Base-by-base conservation (phyloP, 192 early-diverging fungal species). In the Gamsiella multidivaricata region DNA sequence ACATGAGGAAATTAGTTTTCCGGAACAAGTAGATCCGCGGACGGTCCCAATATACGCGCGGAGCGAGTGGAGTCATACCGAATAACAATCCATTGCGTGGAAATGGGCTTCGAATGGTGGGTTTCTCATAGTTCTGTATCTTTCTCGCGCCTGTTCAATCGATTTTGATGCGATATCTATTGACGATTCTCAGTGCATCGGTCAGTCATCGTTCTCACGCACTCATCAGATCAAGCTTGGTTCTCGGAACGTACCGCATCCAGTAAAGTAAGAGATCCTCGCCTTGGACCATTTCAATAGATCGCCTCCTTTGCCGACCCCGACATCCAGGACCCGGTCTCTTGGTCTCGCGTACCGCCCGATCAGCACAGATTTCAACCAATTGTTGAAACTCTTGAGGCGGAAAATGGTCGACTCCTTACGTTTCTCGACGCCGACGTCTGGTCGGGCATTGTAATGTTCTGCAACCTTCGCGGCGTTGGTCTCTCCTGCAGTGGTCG, bases 271-370 rank as follows among this genome's bases (percentile, higher is more conserved):
- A 56, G 75, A 73, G 37, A 97, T 95, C 15, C 79, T 57, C 5
- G 93, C 92, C 61, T 91, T 89, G 31, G 78, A 79, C 91, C 90
- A 92, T 65, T 95, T 95, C 29, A 87, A 79, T 58, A 96, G 60
- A 83, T 96, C 94, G n/a, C 95, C 95, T 22, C 95, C 95, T 80
- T 97, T 97, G 18, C 98, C 98, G 80, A 95, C 97, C 11, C 95
- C 94, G 51, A 97, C 84, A 72, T 98, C 98, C 43, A 99, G 86
- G 9, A 94, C 96, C 0, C 81, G 67, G 31, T 69, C 69, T 3
- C 54, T 61, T 2, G 74, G 74, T 11, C 69, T 62, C 8, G 87
- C 86, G 78, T 92, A 90, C 28, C 86, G 67, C 14, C 83, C 70
- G 60, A 99, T 96, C 31, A 99, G 81, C 3, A 96, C 82, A 14